Evolutionary conservation across 768 basidiomycete genomes (phyloP).

Genomic region (Suillus lakei): DNA sequence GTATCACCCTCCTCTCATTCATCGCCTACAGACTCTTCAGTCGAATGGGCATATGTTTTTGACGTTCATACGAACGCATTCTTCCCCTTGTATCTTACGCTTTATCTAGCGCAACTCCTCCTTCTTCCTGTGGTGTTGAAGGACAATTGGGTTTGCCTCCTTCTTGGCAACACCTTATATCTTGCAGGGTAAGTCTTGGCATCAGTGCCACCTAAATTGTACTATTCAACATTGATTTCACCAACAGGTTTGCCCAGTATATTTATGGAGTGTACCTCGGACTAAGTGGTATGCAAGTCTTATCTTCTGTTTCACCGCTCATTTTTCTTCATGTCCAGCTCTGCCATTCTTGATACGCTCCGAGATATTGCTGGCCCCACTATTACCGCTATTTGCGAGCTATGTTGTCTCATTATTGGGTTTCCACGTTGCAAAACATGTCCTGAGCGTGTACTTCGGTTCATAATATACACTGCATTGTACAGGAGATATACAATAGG

Average conservation of each 20-base stretch:
- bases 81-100: conserved; percentile 89
- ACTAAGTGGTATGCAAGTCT: conserved; percentile 63
- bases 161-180: conserved; percentile 81
- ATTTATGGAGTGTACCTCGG: conserved; percentile 91
- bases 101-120: conserved; percentile 89
- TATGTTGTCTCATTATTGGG: conserved; percentile 89
- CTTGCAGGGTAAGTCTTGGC: conserved; percentile 68
- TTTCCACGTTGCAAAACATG: conserved; percentile 87
- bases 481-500: background rate
- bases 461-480: conserved; percentile 29
- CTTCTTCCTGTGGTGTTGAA: conserved; percentile 82
- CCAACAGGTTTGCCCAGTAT: conserved; percentile 82
- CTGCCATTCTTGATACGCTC: conserved; percentile 94
- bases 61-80: conserved; percentile 98
- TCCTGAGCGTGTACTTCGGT: conserved; percentile 82
- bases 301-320: conserved; percentile 18
- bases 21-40: conserved; percentile 67
- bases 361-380: conserved; percentile 87
- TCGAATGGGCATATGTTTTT: conserved; percentile 95
- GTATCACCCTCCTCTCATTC: conserved; percentile 76
- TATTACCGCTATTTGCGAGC: conserved; percentile 84
- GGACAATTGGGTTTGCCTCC: conserved; percentile 93
- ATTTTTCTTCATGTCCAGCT: conserved; percentile 47
- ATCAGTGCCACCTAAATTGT: background rate
- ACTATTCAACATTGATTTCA: conserved; percentile 13